phyloP scores from a whole-genome alignment of 2,329 filamentous ascomycete genomes.

The Apiospora pterosperma region DNA sequence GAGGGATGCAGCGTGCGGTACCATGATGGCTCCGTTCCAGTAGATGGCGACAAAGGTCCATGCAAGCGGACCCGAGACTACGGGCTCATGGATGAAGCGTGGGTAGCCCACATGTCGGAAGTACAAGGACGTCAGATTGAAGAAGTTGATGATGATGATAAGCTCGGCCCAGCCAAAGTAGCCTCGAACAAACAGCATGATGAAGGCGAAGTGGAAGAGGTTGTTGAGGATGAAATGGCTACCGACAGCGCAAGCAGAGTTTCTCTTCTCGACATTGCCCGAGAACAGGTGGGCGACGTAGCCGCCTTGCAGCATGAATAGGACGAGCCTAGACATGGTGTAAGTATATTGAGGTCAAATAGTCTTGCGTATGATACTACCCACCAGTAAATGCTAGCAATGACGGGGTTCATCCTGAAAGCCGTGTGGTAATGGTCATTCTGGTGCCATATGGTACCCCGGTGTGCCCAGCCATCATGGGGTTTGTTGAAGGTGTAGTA shows the following conservation, averaged over 20 bases:
- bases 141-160: slow-evolving; percentile 74
- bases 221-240: slow-evolving; percentile 86
- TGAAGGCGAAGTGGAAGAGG: slow-evolving; percentile 75
- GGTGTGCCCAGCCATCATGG: slow-evolving; percentile 55
- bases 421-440: slow-evolving; percentile 65
- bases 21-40: slow-evolving; percentile 83
- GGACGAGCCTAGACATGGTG: slow-evolving; percentile 52
- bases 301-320: slow-evolving; percentile 72
- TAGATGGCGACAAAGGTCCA: slow-evolving; percentile 86
- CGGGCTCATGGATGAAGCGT: slow-evolving; percentile 71
- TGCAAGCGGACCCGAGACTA: slow-evolving; percentile 73
- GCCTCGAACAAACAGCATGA: slow-evolving; percentile 76
- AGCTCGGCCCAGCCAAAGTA: slow-evolving; percentile 75
- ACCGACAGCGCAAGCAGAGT: slow-evolving; percentile 72
- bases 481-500: slow-evolving; percentile 70
- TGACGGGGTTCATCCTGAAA: slow-evolving; percentile 68
- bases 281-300: slow-evolving; percentile 79
- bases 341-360: background rate
- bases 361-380: slow-evolving; percentile 9
- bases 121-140: slow-evolving; percentile 76
- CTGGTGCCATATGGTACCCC: slow-evolving; percentile 71
- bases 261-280: slow-evolving; percentile 57
- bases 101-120: slow-evolving; percentile 73
- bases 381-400: slow-evolving; percentile 74
- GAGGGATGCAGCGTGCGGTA: slow-evolving; percentile 63